These are phyloP conservation scores for Prunus padus DNA, from an alignment of 306 rosid species.

Conservation along the genomic window DNA sequence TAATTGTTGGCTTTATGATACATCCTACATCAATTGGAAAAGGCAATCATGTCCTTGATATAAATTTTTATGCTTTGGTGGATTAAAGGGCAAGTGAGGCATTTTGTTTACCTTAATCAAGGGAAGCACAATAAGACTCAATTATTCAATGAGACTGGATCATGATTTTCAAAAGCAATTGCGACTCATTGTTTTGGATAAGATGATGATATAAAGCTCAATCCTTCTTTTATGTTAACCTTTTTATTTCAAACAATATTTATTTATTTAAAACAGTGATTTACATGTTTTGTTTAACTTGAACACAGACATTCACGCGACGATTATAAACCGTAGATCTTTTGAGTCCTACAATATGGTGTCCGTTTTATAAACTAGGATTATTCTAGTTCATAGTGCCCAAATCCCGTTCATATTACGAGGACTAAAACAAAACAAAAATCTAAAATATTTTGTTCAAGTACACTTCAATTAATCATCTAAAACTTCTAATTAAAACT, in stretches of 20 bases:
- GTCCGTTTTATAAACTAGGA: too few relatives aligned
- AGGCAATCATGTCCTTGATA: constrained; percentile 11
- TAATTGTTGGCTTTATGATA: constrained; percentile 16
- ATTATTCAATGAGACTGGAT: constrained; percentile 18
- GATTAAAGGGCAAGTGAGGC: constrained; percentile 26
- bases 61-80: background rate
- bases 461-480: constrained; percentile 24
- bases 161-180: background rate
- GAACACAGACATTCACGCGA: background rate
- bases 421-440: background rate
- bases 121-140: constrained; percentile 31
- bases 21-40: constrained; percentile 1
- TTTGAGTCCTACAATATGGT: too few relatives aligned
- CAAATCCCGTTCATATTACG: background rate
- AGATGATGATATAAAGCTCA: background rate
- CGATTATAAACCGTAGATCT: background rate
- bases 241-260: background rate
- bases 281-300: background rate
- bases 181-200: constrained; percentile 17
- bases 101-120: constrained; percentile 38
- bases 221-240: background rate
- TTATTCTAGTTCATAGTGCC: background rate
- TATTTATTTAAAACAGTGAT: background rate
- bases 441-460: background rate
- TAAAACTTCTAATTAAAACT: constrained; percentile 1